Percentiles rank a stretch among this genome's conserved stretches.
These are phyloP conservation scores for Tolypocladium cylindrosporum DNA, from an alignment of 2,329 filamentous ascomycete genomes.

Conservation along the genomic window DNA sequence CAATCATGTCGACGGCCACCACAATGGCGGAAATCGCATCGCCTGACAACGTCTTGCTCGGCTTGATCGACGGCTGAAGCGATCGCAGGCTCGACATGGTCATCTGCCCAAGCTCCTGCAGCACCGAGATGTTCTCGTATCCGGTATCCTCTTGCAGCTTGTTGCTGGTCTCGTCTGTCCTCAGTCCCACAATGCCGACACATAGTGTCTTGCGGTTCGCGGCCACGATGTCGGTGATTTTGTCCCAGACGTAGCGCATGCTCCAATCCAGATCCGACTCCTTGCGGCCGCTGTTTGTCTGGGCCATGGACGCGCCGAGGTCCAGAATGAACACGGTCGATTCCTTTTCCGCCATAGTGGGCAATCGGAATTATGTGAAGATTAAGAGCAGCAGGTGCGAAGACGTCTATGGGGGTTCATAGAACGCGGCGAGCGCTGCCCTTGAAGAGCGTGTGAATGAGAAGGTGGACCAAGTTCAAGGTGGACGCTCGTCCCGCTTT, in stretches of 20 bases:
- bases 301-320: conserved; percentile 74
- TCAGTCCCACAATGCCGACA: conserved; percentile 71
- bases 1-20: conserved; percentile 79
- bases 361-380: neutral
- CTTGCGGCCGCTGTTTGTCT: conserved; percentile 57
- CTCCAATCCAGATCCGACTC: conserved; percentile 82
- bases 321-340: conserved; percentile 89
- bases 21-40: conserved; percentile 85
- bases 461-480: neutral
- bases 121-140: conserved; percentile 72
- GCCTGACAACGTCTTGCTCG: conserved; percentile 58
- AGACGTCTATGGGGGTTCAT: neutral
- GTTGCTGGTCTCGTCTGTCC: conserved; percentile 70
- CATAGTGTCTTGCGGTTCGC: conserved; percentile 58
- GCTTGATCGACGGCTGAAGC: conserved; percentile 53
- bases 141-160: conserved; percentile 56
- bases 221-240: conserved; percentile 59
- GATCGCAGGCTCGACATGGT: conserved; percentile 58
- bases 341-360: conserved; percentile 79
- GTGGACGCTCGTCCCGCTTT: neutral
- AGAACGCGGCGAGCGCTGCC: neutral
- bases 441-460: neutral
- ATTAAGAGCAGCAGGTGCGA: neutral
- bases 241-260: conserved; percentile 93
- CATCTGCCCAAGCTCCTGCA: conserved; percentile 56